Base-by-base conservation (phyloP, 768 basidiomycete species). In the Suillus sp. region DNA sequence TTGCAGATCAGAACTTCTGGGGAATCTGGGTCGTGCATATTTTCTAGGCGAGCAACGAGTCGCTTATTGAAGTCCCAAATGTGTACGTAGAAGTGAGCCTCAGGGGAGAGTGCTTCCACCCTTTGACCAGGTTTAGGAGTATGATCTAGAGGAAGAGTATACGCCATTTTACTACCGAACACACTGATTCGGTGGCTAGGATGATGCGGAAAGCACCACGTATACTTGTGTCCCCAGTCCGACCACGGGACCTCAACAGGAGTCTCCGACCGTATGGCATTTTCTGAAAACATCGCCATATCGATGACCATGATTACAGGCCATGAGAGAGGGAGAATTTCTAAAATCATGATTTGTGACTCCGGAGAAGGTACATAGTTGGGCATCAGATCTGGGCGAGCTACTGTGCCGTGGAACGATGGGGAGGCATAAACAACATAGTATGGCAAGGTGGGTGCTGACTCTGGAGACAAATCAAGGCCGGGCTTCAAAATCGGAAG, bases 51-150 rank as follows among this genome's bases (percentile, higher is more conserved):
- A 35, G 53, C n/a, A 22, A 54, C 22, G 13, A 54, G 6, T 22
- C 53, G 53, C n/a, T 54, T 35, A 22, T 54, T 54, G 34, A 54
- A 54, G 53, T 54, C 53, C 53, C 53, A 54, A n/a, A 54, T 54
- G 53, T 54, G 53, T 34, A 54, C 34, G 34, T 54, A 54, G 53
- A 54, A 54, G 34, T 35, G 4, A 22, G 7, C 32, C 20, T 11
- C 13, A 13, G 13, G 0, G 6, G 53, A 54, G n/a, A 54, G n/a
- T 14, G 32, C 53, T 35, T 22, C 34, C 34, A 54, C 34, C 13
- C 53, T 54, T 54, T 54, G 13, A 9, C 53, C 53, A 54, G 53
- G 34, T 54, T 35, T 13, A 35, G 53, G 53, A 20, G 34, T 54
- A 22, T 3, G n/a, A 54, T 54, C 11, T 16, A n/a, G 34, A 35